A percentile compares a stretch with the other conserved stretches of the same genome.
These are phyloP conservation scores for Crucihimalaya himalaica DNA, from an alignment of 345 rosid genomes.

Conservation along the genomic window DNA sequence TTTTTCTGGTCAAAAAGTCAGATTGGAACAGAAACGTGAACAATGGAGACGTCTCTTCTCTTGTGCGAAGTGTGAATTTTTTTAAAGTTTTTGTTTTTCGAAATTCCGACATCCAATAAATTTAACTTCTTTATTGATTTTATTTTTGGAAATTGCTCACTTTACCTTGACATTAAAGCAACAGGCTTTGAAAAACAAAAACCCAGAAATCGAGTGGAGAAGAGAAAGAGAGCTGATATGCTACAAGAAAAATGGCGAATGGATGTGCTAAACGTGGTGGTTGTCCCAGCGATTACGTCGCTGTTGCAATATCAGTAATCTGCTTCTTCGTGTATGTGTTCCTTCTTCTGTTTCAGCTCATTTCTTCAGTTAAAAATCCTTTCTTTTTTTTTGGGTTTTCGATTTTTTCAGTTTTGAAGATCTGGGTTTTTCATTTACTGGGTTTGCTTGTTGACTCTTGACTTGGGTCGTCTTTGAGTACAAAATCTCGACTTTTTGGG, in stretches of 20 bases:
- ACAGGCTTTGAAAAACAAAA: slow-evolving; percentile 27
- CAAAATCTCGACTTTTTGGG: not conserved
- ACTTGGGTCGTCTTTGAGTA: slow-evolving; percentile 18
- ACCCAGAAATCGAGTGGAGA: slow-evolving; percentile 25
- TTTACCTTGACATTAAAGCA: slow-evolving; percentile 48
- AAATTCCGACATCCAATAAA: slow-evolving; percentile 27
- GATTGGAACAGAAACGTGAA: slow-evolving; percentile 23
- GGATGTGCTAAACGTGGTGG: slow-evolving; percentile 69
- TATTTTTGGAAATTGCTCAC: slow-evolving; percentile 16
- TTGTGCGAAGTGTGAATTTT: not conserved
- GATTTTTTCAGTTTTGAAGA: slow-evolving; percentile 8
- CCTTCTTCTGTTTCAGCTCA: slow-evolving; percentile 2
- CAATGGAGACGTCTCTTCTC: slow-evolving; percentile 16
- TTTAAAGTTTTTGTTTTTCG: not conserved
- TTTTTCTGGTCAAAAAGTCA: slow-evolving; percentile 29
- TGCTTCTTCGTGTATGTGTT: slow-evolving; percentile 59
- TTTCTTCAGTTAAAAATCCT: not conserved
- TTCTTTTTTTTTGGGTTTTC: not conserved
- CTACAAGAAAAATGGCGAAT: slow-evolving; percentile 44
- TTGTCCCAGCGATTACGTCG: slow-evolving; percentile 85
- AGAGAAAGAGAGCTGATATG: slow-evolving; percentile 1
- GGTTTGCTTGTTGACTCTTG: slow-evolving; percentile 29
- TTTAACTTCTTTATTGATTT: not conserved
- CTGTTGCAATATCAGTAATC: slow-evolving; percentile 56
- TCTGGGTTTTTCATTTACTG: slow-evolving; percentile 29